Base-by-base conservation (phyloP, 345 rosid species). In the Noccaea caerulescens region DNA sequence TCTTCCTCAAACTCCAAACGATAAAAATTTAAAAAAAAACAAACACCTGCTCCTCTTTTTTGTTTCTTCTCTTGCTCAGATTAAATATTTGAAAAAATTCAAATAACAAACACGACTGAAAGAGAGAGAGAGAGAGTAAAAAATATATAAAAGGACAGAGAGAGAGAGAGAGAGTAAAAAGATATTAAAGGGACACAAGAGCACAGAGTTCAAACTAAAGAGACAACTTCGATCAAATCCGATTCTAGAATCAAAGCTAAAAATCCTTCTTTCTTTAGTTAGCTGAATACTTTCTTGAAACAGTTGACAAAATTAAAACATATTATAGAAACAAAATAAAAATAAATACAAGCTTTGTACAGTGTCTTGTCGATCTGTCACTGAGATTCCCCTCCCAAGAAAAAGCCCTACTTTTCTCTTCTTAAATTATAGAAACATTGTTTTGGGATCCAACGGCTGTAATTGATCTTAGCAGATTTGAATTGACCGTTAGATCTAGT, bases 11-110 rank as follows among this genome's bases (percentile, higher is more conserved):
- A 53, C 58, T 49, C 60, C 62, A 63, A 72, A 55, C 51, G 6
- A 54, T 50, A 27, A 27, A 27, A 27, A 27, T n/a, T 14, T 16
- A 13, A n/a, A 6, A 34, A 37, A 11, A 56, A n/a, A 45, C 25
- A 72, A 43, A 67, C 66, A 75, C 63, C 72, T 57, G 53, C 66
- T 49, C 59, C 51, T 57, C 57, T 52, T 2, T 34, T 63, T 12
- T 8, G 52, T 18, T 23, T 16, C 41, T 46, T 13, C 9, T 58
- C 32, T 66, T 51, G 10, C 50, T 67, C 49, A 4, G 1, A 50
- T 60, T 41, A 33, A 59, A 68, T 75, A 75, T 68, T 75, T 75
- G 51, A 60, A 75, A 13, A 52, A 10, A 53, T 75, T 68, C 79
- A 68, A 75, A 75, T 68, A 73, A 53, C 69, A 52, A 55, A 61